A percentile compares a stretch with the other conserved stretches of the same genome.
Evolutionary conservation across 139 green algal genomes (phyloP).

Genomic region (Tetraselmis chui): DNA sequence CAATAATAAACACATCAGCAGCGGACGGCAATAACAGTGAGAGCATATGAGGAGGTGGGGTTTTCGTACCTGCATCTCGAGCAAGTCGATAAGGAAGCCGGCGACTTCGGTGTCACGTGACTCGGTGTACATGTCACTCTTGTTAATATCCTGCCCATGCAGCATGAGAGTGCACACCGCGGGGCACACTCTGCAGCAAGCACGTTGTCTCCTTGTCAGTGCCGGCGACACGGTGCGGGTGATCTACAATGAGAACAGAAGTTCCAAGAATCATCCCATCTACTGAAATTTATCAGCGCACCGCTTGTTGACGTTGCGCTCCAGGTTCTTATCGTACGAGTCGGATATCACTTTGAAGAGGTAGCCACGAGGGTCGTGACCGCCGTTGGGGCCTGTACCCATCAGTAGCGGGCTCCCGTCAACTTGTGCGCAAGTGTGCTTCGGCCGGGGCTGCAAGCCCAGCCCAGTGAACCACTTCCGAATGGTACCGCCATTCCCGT

Average conservation of each 20-base stretch:
- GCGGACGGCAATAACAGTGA: no score
- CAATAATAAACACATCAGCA: no score
- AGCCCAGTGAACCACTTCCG: not conserved
- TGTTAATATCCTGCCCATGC: constrained; percentile 1
- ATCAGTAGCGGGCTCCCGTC: not conserved
- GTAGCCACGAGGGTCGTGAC: not conserved
- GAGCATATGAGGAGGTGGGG: no score
- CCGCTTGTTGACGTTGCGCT: not conserved
- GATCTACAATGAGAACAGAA: no score
- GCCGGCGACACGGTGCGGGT: no score
- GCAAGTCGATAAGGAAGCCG: constrained; percentile 5
- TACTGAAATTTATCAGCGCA: no score
- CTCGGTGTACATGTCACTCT: not conserved
- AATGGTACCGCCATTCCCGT: not conserved
- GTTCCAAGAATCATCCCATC: no score
- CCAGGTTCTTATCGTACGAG: not conserved
- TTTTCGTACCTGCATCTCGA: constrained; percentile 8
- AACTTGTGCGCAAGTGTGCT: not conserved
- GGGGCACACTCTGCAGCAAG: no score
- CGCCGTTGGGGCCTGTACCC: constrained; percentile 4
- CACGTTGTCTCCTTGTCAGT: no score
- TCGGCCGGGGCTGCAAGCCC: not conserved
- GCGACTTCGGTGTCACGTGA: constrained; percentile 3
- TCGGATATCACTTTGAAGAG: not conserved
- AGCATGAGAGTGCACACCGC: not conserved